Evolutionary conservation across 805 yeast genomes (phyloP).

Genomic region (Ogataea nitratoaversa): DNA sequence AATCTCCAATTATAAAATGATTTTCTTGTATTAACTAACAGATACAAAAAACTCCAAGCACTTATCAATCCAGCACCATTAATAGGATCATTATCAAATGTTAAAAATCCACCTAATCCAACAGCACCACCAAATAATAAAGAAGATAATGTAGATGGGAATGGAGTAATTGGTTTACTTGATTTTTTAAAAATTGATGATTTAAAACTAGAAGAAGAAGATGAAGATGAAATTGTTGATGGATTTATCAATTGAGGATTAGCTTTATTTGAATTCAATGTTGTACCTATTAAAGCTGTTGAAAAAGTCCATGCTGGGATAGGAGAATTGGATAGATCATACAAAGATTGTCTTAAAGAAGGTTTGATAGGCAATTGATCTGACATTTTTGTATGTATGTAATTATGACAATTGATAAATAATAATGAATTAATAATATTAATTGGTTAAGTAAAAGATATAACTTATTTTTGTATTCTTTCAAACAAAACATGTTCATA

Average conservation of each 20-base stretch:
- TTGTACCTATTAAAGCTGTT: constrained; percentile 29
- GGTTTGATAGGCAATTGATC: background rate
- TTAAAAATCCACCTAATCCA: constrained; percentile 68
- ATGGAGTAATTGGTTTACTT: constrained; percentile 17
- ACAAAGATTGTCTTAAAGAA: constrained; percentile 3
- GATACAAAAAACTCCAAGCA: constrained; percentile 78
- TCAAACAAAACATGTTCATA: too few species aligned
- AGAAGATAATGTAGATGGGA: constrained; percentile 24
- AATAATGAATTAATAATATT: too few species aligned
- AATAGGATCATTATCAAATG: constrained; percentile 67
- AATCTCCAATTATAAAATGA: constrained; percentile 51
- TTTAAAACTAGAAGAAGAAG: constrained; percentile 7
- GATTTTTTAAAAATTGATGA: constrained; percentile 8
- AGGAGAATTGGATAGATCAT: constrained; percentile 35
- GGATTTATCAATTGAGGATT: constrained; percentile 14
- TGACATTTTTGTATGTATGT: too few species aligned
- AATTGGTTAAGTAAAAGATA: too few species aligned
- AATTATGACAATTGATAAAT: too few species aligned
- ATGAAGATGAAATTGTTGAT: constrained; percentile 2
- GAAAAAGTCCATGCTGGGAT: constrained; percentile 43
- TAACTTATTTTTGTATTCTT: too few species aligned
- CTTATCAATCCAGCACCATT: constrained; percentile 77
- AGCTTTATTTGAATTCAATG: constrained; percentile 1
- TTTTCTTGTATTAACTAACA: constrained; percentile 64
- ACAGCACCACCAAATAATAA: constrained; percentile 57